Evolutionary conservation across 1,284 basidiomycete genomes (phyloP).

Genomic region (Irpex lacteus): DNA sequence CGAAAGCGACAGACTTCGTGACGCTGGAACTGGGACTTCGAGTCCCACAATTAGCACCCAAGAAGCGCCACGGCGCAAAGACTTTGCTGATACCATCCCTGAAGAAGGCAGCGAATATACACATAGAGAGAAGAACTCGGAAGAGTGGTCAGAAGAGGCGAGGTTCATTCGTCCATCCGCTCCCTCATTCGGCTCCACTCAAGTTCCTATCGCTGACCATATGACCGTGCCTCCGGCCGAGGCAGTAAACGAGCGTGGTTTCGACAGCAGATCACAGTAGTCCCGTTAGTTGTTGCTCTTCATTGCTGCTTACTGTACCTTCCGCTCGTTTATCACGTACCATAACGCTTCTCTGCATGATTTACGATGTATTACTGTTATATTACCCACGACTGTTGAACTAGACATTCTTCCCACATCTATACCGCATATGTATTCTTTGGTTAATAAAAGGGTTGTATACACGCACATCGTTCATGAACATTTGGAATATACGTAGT

Average conservation of each 20-base stretch:
- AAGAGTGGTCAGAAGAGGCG: slow-evolving; percentile 1
- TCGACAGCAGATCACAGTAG: background rate
- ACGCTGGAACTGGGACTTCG: slow-evolving; percentile 9
- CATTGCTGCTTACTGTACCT: background rate
- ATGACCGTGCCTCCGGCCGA: slow-evolving; percentile 31
- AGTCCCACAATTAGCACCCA: slow-evolving; percentile 3
- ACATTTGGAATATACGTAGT: background rate
- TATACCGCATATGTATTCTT: background rate
- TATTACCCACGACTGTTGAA: background rate
- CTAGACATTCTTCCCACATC: background rate
- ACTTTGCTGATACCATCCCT: slow-evolving; percentile 11
- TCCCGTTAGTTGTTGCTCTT: background rate
- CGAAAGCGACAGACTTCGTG: background rate
- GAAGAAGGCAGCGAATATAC: background rate
- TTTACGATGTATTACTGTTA: background rate
- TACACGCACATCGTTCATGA: background rate
- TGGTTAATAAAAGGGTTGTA: background rate
- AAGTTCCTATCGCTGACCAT: slow-evolving; percentile 31
- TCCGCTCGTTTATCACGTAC: background rate
- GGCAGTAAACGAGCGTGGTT: slow-evolving; percentile 1
- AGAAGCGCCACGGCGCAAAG: slow-evolving; percentile 10
- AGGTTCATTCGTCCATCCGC: background rate
- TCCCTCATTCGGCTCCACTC: background rate
- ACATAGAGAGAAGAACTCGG: background rate
- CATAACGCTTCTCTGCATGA: background rate